These are phyloP conservation scores for Macadamia integrifolia DNA, from an alignment of 164 flowering plant genomes.

Conservation along the genomic window DNA sequence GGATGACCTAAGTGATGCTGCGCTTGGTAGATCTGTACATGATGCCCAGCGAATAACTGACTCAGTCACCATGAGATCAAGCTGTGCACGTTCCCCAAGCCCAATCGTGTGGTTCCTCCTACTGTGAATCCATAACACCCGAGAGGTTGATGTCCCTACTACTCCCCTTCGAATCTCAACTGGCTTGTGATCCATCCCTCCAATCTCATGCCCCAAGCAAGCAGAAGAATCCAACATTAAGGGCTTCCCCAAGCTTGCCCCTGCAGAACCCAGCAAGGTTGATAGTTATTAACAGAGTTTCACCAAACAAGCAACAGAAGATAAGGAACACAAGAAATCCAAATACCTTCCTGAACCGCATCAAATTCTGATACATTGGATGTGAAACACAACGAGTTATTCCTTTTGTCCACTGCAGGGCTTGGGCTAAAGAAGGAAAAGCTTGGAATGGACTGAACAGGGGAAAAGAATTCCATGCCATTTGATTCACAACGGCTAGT, in stretches of 20 bases:
- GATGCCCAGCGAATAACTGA: conserved; percentile 93
- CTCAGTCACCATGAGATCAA: conserved; percentile 66
- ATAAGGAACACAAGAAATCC: neutral
- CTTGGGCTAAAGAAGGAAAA: conserved; percentile 62
- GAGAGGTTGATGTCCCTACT: conserved; percentile 20
- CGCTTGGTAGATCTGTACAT: conserved; percentile 63
- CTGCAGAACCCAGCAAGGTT: conserved; percentile 24
- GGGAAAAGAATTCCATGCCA: conserved; percentile 38
- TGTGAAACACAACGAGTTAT: conserved; percentile 15
- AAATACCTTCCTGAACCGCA: conserved; percentile 40
- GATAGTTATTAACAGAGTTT: neutral
- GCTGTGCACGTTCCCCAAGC: conserved; percentile 66
- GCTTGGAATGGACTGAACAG: conserved; percentile 63
- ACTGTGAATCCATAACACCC: conserved; percentile 44
- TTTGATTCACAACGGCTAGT: conserved; percentile 32
- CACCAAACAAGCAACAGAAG: neutral
- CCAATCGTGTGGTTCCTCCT: conserved; percentile 81
- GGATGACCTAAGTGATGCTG: conserved; percentile 67
- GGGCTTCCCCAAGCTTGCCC: conserved; percentile 28
- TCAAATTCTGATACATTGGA: conserved; percentile 19
- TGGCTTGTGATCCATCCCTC: conserved; percentile 19
- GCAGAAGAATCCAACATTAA: conserved; percentile 24
- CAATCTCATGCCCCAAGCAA: conserved; percentile 10
- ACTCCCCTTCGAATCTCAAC: conserved; percentile 32
- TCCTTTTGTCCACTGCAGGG: conserved; percentile 26